phyloP scores from a whole-genome alignment of 345 rosid genomes.

The Odontarrhena argentea region DNA sequence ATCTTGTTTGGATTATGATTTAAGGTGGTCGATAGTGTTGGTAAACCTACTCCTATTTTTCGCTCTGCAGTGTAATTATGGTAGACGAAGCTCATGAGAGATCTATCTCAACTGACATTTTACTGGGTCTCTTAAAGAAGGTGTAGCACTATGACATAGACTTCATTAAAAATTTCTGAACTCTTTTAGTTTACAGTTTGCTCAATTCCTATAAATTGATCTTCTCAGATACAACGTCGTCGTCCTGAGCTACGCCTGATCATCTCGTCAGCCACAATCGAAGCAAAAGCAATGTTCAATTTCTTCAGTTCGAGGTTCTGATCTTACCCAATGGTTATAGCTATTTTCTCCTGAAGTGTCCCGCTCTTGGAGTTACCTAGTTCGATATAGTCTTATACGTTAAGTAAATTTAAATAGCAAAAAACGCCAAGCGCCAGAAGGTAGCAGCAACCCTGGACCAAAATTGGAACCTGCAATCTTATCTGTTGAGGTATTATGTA shows the following conservation, averaged over 20 bases:
- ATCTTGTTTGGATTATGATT: not conserved
- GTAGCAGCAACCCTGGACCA: constrained; percentile 48
- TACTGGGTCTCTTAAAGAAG: constrained; percentile 94
- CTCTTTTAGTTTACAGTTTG: constrained; percentile 6
- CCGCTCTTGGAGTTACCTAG: constrained; percentile 4
- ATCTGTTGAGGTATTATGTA: constrained; percentile 78
- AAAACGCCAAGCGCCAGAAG: constrained; percentile 55
- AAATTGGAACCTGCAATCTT: constrained; percentile 83
- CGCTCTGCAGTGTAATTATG: constrained; percentile 78
- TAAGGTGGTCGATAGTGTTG: not conserved
- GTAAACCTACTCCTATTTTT: constrained; percentile 7
- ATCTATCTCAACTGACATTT: constrained; percentile 91
- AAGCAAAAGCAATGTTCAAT: constrained; percentile 79
- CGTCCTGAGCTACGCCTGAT: constrained; percentile 90
- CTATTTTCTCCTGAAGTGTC: constrained; percentile 9
- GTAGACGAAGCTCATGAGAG: constrained; percentile 99
- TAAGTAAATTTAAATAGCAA: constrained; percentile 43
- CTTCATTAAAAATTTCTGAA: not conserved
- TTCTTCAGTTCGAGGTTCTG: constrained; percentile 77
- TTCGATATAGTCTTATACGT: not conserved
- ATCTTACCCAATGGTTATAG: constrained; percentile 20
- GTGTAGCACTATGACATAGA: constrained; percentile 39
- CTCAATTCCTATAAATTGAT: not conserved
- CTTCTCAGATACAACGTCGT: constrained; percentile 72
- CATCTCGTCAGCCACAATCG: constrained; percentile 96